Conservation (phyloP, 1,284 basidiomycete species). For the Thelephora terrestris region DNA sequence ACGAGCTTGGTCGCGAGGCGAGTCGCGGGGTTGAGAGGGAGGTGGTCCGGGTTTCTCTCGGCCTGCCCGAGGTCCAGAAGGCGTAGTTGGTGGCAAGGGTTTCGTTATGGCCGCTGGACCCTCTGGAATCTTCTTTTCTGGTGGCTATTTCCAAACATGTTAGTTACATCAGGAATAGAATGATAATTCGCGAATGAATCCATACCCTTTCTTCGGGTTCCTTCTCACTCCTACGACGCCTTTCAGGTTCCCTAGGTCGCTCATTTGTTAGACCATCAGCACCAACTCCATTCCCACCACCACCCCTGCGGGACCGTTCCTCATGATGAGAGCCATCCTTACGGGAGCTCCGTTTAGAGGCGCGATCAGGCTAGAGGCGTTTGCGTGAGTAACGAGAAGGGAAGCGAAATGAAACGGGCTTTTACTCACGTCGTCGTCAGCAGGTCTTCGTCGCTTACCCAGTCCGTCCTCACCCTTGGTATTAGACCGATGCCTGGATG, state of each 20-base stretch:
- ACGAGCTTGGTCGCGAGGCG: slow-evolving; percentile 16
- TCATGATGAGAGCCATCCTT: slow-evolving; percentile 61
- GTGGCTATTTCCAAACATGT: slow-evolving; percentile 23
- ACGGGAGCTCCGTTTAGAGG: slow-evolving; percentile 61
- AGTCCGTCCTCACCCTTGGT: slow-evolving; percentile 41
- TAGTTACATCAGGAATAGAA: not conserved
- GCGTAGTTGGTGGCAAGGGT: slow-evolving; percentile 44
- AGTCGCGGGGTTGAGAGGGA: slow-evolving; percentile 13
- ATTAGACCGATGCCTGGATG: slow-evolving; percentile 36
- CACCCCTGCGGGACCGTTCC: slow-evolving; percentile 41
- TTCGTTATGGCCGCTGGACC: slow-evolving; percentile 34
- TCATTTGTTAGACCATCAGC: slow-evolving; percentile 62
- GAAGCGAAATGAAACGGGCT: slow-evolving; percentile 5
- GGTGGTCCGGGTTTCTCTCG: slow-evolving; percentile 15
- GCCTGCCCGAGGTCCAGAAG: slow-evolving; percentile 65
- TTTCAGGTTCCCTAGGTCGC: slow-evolving; percentile 51
- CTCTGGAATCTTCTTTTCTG: slow-evolving; percentile 50
- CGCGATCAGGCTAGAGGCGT: slow-evolving; percentile 46
- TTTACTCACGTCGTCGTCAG: slow-evolving; percentile 58
- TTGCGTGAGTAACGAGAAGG: slow-evolving; percentile 8
- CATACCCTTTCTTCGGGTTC: slow-evolving; percentile 56
- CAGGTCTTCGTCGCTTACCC: slow-evolving; percentile 55
- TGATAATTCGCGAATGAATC: slow-evolving; percentile 2
- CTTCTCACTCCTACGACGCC: slow-evolving; percentile 50
- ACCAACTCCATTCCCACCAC: slow-evolving; percentile 22